A percentile compares a stretch with the other conserved stretches of the same genome.
Conservation (phyloP, 2,329 filamentous ascomycete species). For the Colletotrichum sp. region DNA sequence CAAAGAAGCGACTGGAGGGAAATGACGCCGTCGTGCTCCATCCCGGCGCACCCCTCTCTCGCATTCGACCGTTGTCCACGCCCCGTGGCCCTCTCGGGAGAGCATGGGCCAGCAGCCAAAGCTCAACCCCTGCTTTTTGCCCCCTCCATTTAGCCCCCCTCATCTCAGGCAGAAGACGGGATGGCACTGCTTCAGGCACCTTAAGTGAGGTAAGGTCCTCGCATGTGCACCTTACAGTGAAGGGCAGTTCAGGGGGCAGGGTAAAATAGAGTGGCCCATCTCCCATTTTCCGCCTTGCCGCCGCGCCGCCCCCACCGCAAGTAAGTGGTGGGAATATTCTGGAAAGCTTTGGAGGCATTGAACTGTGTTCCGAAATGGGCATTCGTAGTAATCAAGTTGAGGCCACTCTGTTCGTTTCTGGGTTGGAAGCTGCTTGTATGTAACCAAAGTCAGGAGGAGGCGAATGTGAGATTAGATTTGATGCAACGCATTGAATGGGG, state of each 20-base stretch:
- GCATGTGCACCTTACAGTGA: background rate
- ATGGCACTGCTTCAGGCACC: conserved; percentile 15
- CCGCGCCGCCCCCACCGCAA: background rate
- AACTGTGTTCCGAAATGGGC: background rate
- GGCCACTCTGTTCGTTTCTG: conserved; percentile 17
- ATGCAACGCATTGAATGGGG: background rate
- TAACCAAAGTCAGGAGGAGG: background rate
- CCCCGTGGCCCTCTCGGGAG: background rate
- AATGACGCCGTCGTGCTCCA: conserved; percentile 5
- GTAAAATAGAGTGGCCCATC: background rate
- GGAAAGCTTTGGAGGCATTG: conserved; percentile 4
- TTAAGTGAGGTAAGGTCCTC: conserved; percentile 17
- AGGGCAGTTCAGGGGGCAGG: background rate
- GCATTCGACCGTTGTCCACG: background rate
- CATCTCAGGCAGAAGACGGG: conserved; percentile 19
- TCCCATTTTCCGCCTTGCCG: background rate
- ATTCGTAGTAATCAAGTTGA: background rate
- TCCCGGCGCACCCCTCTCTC: background rate
- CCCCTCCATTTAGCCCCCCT: conserved; percentile 10
- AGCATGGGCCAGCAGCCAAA: conserved; percentile 14
- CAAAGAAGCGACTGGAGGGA: background rate
- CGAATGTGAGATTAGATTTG: background rate
- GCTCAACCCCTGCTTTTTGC: background rate
- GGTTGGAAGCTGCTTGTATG: background rate
- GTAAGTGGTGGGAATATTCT: conserved; percentile 20